Evolutionary conservation across 371 early-diverging fungal genomes (phyloP).

Genomic region (Mucor piriformis): DNA sequence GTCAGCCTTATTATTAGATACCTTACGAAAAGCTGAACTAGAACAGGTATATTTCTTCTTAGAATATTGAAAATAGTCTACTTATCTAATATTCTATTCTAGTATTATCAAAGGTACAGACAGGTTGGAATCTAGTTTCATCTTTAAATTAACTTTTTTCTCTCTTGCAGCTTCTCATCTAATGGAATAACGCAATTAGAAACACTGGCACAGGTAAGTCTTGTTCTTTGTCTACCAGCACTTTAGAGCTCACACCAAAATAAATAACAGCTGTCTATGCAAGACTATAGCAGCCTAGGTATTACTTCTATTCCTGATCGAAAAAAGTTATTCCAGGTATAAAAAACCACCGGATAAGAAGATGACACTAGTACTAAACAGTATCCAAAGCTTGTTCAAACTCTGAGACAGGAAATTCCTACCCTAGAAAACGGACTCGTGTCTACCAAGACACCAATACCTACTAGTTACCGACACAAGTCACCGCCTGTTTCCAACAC

Average conservation of each 20-base stretch:
- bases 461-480: constrained; percentile 8
- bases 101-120: constrained; percentile 34
- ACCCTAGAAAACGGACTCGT: constrained; percentile 38
- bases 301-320: constrained; percentile 76
- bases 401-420: constrained; percentile 34
- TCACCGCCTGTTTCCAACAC: not conserved
- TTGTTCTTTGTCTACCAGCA: not conserved
- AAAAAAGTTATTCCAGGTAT: constrained; percentile 63
- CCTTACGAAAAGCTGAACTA: constrained; percentile 43
- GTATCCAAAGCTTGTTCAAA: constrained; percentile 52
- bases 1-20: constrained; percentile 37
- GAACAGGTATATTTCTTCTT: constrained; percentile 32
- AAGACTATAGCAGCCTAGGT: constrained; percentile 74
- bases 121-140: constrained; percentile 1
- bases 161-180: constrained; percentile 46
- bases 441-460: constrained; percentile 4
- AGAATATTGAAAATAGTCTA: not conserved
- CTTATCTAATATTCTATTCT: not conserved
- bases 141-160: not conserved
- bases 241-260: not conserved
- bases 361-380: not conserved
- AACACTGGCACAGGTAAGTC: constrained; percentile 48
- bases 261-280: constrained; percentile 67
- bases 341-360: constrained; percentile 19
- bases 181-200: constrained; percentile 60